Evolutionary conservation across 495 filamentous ascomycete genomes (phyloP), one percentile per base, ranked within the genome.

Genomic region (Daldinia decipiens): DNA sequence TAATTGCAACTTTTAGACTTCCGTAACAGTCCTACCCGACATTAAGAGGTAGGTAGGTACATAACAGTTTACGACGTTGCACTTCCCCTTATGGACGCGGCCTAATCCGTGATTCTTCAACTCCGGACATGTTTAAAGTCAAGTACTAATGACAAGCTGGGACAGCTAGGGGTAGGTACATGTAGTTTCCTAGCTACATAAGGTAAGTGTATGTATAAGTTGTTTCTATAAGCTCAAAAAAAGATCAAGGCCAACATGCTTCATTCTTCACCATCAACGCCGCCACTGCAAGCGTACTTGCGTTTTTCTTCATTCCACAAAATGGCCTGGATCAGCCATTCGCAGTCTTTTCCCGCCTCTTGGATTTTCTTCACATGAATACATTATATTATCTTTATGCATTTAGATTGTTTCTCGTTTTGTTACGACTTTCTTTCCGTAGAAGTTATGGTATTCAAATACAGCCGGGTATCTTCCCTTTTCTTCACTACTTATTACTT

Each of bases 251-350:
- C 50, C 40, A 56, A 24, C 19, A 27, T 64, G 45, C 58, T 68
- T 64, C 65, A 38, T 59, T 67, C 59, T 70, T 58, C 43, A 43
- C 45, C 52, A 5, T 56, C 54, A 53, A 50, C 38, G n/a, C 24
- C 54, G 52, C 62, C 38, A 51, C 59, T 54, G 27, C 43, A 40
- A 60, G 47, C 58, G n/a, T 32, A 71, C 34, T 27, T 68, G 17
- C 19, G 43, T 17, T 34, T 47, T 55, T 13, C 60, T 57, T 43
- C 75, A 77, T 77, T 77, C 75, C 75, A 74, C 51, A 27, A 39
- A 4, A 77, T 75, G 75, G 75, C 75, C 40, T 19, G 53, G 58
- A 26, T 55, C 47, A 51, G 67, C 73, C 70, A 56, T 66, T 56
- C 5, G 40, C 65, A 40, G 65, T 62, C 62, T 34, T 57, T 58